Percentiles rank a stretch among this genome's conserved stretches.
Conservation (phyloP, 2,329 filamentous ascomycete genomes). For the Chrysosphaeria jannelii region DNA sequence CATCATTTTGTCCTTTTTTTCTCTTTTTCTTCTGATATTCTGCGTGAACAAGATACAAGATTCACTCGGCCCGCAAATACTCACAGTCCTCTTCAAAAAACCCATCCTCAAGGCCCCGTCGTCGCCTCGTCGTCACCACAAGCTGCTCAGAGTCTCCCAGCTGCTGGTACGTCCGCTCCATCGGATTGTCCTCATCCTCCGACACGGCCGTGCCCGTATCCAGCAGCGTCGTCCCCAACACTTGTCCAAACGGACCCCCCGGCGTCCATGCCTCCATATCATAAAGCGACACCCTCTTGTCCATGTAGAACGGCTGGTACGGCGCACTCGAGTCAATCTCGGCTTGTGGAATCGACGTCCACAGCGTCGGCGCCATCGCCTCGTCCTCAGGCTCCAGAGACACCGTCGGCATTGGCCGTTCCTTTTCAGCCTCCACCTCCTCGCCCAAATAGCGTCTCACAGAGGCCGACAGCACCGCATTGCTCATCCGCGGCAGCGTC, state of each 20-base stretch:
- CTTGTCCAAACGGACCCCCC: constrained; percentile 33
- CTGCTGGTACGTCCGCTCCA: constrained; percentile 28
- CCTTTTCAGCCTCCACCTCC: constrained; percentile 23
- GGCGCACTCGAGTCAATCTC: constrained; percentile 91
- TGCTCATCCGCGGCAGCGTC: constrained; percentile 30
- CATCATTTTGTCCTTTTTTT: too few relatives aligned
- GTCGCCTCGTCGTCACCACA: constrained; percentile 54
- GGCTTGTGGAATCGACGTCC: constrained; percentile 38
- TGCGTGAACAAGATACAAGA: too few relatives aligned
- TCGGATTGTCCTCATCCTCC: constrained; percentile 17
- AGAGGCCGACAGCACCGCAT: constrained; percentile 23
- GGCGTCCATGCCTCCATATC: constrained; percentile 10
- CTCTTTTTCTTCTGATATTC: too few relatives aligned
- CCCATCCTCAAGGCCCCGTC: constrained; percentile 38
- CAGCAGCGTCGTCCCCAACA: constrained; percentile 18
- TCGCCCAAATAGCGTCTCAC: constrained; percentile 24
- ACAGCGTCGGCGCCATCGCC: constrained; percentile 20
- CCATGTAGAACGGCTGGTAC: constrained; percentile 88
- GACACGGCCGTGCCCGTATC: constrained; percentile 19
- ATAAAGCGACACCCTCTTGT: constrained; percentile 52
- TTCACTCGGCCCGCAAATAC: too few relatives aligned
- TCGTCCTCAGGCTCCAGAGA: constrained; percentile 22
- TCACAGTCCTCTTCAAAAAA: constrained; percentile 89
- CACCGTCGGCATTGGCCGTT: constrained; percentile 36
- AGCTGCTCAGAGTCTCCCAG: constrained; percentile 35